Conservation (phyloP, 1,284 basidiomycete species). For the Cutaneotrichosporon sp. region DNA sequence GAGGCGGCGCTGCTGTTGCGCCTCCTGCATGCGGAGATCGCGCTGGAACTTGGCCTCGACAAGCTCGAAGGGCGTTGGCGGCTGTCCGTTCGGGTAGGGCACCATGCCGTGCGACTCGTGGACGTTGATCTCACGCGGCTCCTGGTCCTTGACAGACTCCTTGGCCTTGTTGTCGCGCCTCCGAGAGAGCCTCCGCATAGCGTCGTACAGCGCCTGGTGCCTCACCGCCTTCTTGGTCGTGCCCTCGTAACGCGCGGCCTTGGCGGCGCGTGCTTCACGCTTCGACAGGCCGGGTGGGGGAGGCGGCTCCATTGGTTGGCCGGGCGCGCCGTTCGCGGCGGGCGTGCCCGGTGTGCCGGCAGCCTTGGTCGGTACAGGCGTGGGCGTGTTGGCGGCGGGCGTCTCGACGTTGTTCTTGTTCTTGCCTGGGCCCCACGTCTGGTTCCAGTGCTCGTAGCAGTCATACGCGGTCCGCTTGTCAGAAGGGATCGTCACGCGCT, state of each 20-base stretch:
- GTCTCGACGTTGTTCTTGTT: slow-evolving; percentile 49
- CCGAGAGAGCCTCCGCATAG: slow-evolving; percentile 73
- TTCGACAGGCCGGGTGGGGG: slow-evolving; percentile 50
- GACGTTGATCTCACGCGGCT: slow-evolving; percentile 58
- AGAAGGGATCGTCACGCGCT: slow-evolving; percentile 68
- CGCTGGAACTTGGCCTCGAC: slow-evolving; percentile 49
- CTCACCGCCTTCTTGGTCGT: slow-evolving; percentile 70
- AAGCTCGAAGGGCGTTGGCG: slow-evolving; percentile 71
- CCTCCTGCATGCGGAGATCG: slow-evolving; percentile 42
- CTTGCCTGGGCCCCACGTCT: slow-evolving; percentile 54
- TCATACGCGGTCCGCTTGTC: slow-evolving; percentile 79
- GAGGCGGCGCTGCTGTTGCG: slow-evolving; percentile 40
- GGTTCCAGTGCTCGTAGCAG: slow-evolving; percentile 80
- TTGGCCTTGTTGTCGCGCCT: slow-evolving; percentile 69
- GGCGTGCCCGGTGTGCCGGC: slow-evolving; percentile 24
- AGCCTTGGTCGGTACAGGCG: slow-evolving; percentile 10
- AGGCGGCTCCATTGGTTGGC: slow-evolving; percentile 35
- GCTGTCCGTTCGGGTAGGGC: slow-evolving; percentile 62
- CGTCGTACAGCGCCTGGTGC: slow-evolving; percentile 73
- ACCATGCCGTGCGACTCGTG: slow-evolving; percentile 71
- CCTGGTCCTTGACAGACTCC: slow-evolving; percentile 61
- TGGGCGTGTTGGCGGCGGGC: slow-evolving; percentile 46
- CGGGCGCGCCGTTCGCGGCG: slow-evolving; percentile 17
- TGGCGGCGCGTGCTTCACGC: slow-evolving; percentile 45
- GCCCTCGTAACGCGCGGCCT: slow-evolving; percentile 60